phyloP scores from a whole-genome alignment of 176 grass and related monocot species.

The Musa troglodytarum region DNA sequence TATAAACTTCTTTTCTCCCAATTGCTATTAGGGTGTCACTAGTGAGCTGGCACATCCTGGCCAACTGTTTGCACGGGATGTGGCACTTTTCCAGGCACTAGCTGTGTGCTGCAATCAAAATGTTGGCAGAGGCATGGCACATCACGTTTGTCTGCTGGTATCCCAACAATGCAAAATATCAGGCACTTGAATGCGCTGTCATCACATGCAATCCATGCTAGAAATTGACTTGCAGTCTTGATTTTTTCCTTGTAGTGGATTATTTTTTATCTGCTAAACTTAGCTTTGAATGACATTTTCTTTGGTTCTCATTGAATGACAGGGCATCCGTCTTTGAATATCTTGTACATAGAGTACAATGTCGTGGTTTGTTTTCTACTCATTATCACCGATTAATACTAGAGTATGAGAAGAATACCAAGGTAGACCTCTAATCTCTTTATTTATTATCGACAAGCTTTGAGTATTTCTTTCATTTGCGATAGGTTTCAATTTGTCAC shows the following conservation, averaged over 20 bases:
- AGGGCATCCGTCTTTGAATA: slow-evolving; percentile 83
- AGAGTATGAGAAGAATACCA: slow-evolving; percentile 58
- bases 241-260: neutral
- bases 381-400: slow-evolving; percentile 83
- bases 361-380: slow-evolving; percentile 91
- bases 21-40: neutral
- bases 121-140: too few relatives aligned
- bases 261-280: neutral
- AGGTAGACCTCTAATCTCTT: slow-evolving; percentile 36
- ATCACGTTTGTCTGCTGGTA: too few relatives aligned
- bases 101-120: too few relatives aligned
- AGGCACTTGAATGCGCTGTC: neutral
- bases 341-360: slow-evolving; percentile 62
- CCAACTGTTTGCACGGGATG: neutral
- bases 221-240: neutral
- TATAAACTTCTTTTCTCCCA: slow-evolving; percentile 8
- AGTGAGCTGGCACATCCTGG: neutral
- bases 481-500: slow-evolving; percentile 68
- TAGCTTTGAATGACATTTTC: slow-evolving; percentile 6
- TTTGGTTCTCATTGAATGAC: slow-evolving; percentile 21
- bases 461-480: neutral
- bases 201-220: neutral
- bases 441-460: neutral
- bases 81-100: neutral
- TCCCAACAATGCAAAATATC: too few relatives aligned